Evolutionary conservation across 768 basidiomycete genomes (phyloP).

Genomic region (Tephrocybe sp.): DNA sequence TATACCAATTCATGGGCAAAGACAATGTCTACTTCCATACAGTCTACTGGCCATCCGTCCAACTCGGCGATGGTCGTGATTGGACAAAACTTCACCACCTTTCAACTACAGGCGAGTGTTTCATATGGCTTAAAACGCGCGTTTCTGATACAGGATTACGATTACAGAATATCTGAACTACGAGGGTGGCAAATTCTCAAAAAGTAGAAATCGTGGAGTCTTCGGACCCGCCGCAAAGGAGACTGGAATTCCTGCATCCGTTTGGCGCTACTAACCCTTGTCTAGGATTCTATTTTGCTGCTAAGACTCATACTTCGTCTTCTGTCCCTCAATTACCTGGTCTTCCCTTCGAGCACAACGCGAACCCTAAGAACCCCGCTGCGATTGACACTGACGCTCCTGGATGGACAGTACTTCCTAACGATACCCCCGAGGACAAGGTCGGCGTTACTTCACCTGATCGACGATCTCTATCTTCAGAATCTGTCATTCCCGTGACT

Average conservation of each 20-base stretch:
- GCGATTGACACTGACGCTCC: not conserved
- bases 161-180: constrained; percentile 91
- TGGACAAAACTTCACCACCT: constrained; percentile 96
- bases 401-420: not conserved
- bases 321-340: not conserved
- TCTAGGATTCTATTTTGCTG: constrained; percentile 33
- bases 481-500: constrained; percentile 18
- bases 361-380: too few relatives aligned
- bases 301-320: not conserved
- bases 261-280: constrained; percentile 92
- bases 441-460: not conserved
- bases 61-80: constrained; percentile 83
- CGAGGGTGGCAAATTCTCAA: constrained; percentile 98
- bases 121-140: not conserved
- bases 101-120: constrained; percentile 81
- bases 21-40: constrained; percentile 99
- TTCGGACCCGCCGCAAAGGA: constrained; percentile 94
- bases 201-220: constrained; percentile 94
- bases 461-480: constrained; percentile 6
- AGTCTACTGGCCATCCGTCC: constrained; percentile 89
- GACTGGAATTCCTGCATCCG: constrained; percentile 89
- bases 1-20: constrained; percentile 99
- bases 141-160: not conserved
- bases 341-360: not conserved
- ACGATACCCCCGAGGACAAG: not conserved